These are phyloP conservation scores for Clarireedia sp. DNA, from an alignment of 2,329 filamentous ascomycete genomes.

Conservation along the genomic window DNA sequence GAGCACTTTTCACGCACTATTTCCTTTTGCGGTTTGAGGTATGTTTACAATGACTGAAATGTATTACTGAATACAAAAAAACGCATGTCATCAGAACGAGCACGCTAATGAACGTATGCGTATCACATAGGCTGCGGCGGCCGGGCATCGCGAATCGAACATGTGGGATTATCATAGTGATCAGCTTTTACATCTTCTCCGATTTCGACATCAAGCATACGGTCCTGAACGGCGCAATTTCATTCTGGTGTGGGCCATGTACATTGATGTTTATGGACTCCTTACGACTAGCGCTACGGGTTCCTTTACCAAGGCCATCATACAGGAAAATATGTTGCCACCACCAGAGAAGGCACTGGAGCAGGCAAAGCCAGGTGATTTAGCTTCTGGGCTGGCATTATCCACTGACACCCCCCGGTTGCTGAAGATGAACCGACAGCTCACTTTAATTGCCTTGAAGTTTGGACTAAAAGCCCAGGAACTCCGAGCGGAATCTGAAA, in stretches of 20 bases:
- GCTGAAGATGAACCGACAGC: constrained; percentile 18
- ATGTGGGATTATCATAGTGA: constrained; percentile 48
- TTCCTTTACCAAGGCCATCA: constrained; percentile 40
- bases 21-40: constrained; percentile 50
- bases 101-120: constrained; percentile 18
- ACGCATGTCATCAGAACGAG: constrained; percentile 5
- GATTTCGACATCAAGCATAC: constrained; percentile 38
- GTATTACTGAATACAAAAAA: not conserved
- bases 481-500: constrained; percentile 14
- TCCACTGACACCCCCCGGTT: not conserved
- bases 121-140: constrained; percentile 35
- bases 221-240: constrained; percentile 40
- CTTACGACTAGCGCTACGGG: constrained; percentile 44
- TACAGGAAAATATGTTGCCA: constrained; percentile 39
- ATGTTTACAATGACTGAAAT: constrained; percentile 15
- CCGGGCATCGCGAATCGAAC: constrained; percentile 35
- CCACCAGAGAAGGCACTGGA: constrained; percentile 18
- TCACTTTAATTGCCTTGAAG: constrained; percentile 18
- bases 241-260: constrained; percentile 45
- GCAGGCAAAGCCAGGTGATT: not conserved
- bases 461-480: constrained; percentile 17
- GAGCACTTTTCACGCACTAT: constrained; percentile 49
- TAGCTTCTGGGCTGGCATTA: not conserved
- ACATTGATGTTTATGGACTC: constrained; percentile 47
- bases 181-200: constrained; percentile 41